Conservation (phyloP, 768 basidiomycete genomes). For the Mycena alexandri region DNA sequence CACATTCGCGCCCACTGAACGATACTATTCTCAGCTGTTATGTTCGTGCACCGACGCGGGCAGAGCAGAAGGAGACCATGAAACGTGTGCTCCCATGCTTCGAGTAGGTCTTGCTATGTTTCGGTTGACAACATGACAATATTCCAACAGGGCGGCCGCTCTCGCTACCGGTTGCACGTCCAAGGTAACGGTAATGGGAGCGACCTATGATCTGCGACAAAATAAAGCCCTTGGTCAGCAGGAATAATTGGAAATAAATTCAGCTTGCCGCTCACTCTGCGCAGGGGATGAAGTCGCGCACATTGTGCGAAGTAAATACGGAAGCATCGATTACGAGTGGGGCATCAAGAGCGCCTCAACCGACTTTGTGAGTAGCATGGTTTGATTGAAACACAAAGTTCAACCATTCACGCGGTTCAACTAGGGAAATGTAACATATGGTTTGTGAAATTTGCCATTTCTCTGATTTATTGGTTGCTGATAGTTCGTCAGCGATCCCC, state of each 20-base stretch:
- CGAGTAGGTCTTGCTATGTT: conserved; percentile 59
- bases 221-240: conserved; percentile 71
- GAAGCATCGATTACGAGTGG: conserved; percentile 72
- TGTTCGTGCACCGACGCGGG: conserved; percentile 77
- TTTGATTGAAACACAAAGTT: background rate
- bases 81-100: conserved; percentile 80
- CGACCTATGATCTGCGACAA: conserved; percentile 72
- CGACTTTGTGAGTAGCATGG: conserved; percentile 75
- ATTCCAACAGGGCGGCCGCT: conserved; percentile 67
- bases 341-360: conserved; percentile 82
- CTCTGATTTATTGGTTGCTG: background rate
- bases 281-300: conserved; percentile 75
- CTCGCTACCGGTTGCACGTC: conserved; percentile 74
- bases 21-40: conserved; percentile 63
- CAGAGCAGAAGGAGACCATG: conserved; percentile 68
- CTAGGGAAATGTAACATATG: conserved; percentile 83
- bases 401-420: background rate
- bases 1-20: background rate
- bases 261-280: background rate
- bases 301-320: conserved; percentile 71
- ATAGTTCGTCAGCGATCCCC: background rate
- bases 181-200: conserved; percentile 52
- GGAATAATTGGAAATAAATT: no score
- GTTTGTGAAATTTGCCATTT: conserved; percentile 48
- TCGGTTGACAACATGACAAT: background rate